Evolutionary conservation across 805 yeast species (phyloP), one percentile per base, ranked within the genome.

Genomic region (Lachancea sp.): DNA sequence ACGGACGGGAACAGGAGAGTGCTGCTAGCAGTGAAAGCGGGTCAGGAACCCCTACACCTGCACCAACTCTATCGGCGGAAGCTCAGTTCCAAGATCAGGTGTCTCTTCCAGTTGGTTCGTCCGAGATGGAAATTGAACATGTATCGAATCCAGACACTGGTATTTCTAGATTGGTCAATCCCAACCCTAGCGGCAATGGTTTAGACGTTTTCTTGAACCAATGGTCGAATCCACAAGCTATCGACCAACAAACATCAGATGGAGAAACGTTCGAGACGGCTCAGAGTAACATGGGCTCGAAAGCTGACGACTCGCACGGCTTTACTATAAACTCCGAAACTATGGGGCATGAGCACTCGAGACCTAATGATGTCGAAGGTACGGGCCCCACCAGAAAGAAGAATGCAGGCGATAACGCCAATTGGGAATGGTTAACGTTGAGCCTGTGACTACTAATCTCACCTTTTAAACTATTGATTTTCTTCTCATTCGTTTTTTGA

Each of bases 401-500:
- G 26, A 39, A 39, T 18, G 36, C 37, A 16, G 46, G 43, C 20
- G 46, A 43, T 11, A 36, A 30, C 17, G 32, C 43, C 18, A 37
- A 34, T 30, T 44, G 47, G 47, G 47, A 44, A 19, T 44, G 47
- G 47, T 30, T 44, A 16, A 44, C 47, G 5, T 35, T 44, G 42
- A 40, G 44, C 19, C 29, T 44, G 20, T 44, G 34, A 34, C 8
- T 15, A 9, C 30, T 22, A 13, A 24, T 22, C 7, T 8, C 11
- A 22, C 24, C 11, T 28, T n/a, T 5, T n/a, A 28, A 13, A 15
- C 16, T 28, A 4, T 28, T 4, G 16, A 9, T 3, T 13, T 22
- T 11, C 24, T 22, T 22, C 11, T 7, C n/a, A 21, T 31, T 19
- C 15, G 16, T 19, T 21, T 33, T 33, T 22, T 33, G 36, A 33